A percentile compares a stretch with the other conserved stretches of the same genome.
These are phyloP conservation scores for Aspergillus sp. DNA, from an alignment of 2,329 filamentous ascomycete species.

Conservation along the genomic window DNA sequence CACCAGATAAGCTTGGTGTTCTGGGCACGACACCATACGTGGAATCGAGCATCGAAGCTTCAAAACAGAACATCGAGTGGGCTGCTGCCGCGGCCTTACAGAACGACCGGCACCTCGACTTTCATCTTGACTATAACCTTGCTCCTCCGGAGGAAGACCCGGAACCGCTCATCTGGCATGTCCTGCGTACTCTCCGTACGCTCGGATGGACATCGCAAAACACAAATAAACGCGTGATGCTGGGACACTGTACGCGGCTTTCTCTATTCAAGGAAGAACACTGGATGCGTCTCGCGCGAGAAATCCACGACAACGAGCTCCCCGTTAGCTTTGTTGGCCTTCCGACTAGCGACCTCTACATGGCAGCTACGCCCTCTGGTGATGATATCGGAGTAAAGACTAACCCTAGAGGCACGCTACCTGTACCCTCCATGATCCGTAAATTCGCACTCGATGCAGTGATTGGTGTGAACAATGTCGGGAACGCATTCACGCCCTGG, in stretches of 20 bases:
- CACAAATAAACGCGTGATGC: conserved; percentile 52
- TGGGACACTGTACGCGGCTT: conserved; percentile 70
- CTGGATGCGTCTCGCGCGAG: conserved; percentile 50
- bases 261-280: conserved; percentile 55
- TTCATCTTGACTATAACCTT: conserved; percentile 71
- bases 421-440: conserved; percentile 61
- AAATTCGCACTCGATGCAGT: conserved; percentile 59
- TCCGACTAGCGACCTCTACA: conserved; percentile 70
- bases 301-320: conserved; percentile 50
- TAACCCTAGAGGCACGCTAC: conserved; percentile 59
- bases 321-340: conserved; percentile 68
- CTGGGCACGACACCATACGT: conserved; percentile 71
- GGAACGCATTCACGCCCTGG: conserved; percentile 72
- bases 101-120: conserved; percentile 60
- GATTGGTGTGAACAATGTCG: conserved; percentile 69
- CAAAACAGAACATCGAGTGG: conserved; percentile 62
- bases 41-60: conserved; percentile 52
- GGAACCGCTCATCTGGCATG: conserved; percentile 55
- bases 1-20: conserved; percentile 51
- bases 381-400: conserved; percentile 21
- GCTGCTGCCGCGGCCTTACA: conserved; percentile 56
- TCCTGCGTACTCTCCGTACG: conserved; percentile 52
- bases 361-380: conserved; percentile 53
- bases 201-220: conserved; percentile 50
- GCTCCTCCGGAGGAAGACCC: conserved; percentile 47